phyloP scores from a whole-genome alignment of 2,329 filamentous ascomycete species.

The Monilinia laxa region DNA sequence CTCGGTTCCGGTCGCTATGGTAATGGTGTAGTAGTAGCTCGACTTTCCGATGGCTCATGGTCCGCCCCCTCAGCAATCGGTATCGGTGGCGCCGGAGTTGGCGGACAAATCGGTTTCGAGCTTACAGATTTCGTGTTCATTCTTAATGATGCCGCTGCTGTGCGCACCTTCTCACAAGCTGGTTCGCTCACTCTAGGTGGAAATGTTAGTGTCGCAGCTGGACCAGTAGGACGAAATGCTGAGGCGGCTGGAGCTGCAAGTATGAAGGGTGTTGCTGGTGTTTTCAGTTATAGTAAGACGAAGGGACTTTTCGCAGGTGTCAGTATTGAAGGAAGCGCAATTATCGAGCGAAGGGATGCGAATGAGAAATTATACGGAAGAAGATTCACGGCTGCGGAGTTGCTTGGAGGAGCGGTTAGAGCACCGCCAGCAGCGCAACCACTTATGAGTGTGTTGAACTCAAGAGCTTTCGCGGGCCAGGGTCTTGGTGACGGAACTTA shows the following conservation, averaged over 20 bases:
- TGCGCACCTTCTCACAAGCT: slow-evolving; percentile 90
- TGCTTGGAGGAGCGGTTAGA: slow-evolving; percentile 75
- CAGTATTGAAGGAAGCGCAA: slow-evolving; percentile 85
- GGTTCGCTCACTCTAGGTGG: slow-evolving; percentile 91
- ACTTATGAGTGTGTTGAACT: slow-evolving; percentile 81
- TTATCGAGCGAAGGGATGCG: slow-evolving; percentile 92
- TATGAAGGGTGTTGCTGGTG: slow-evolving; percentile 80
- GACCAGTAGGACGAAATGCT: slow-evolving; percentile 89
- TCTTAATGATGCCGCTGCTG: slow-evolving; percentile 84
- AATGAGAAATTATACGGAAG: slow-evolving; percentile 95
- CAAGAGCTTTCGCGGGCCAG: slow-evolving; percentile 75
- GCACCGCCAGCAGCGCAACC: slow-evolving; percentile 81
- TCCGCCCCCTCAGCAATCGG: slow-evolving; percentile 79
- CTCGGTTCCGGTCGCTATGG: slow-evolving; percentile 80
- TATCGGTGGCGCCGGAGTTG: slow-evolving; percentile 77
- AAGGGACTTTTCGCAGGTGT: slow-evolving; percentile 97
- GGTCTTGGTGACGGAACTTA: slow-evolving; percentile 69
- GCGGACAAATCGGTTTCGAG: slow-evolving; percentile 84
- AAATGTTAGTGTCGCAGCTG: slow-evolving; percentile 93
- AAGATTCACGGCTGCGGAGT: slow-evolving; percentile 74
- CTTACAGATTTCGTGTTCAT: slow-evolving; percentile 97
- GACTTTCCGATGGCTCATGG: slow-evolving; percentile 75
- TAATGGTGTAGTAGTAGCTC: slow-evolving; percentile 77
- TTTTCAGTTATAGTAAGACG: slow-evolving; percentile 97
- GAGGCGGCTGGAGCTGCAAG: slow-evolving; percentile 94